Evolutionary conservation across 2,329 filamentous ascomycete genomes (phyloP).

Genomic region (Nemania abortiva): DNA sequence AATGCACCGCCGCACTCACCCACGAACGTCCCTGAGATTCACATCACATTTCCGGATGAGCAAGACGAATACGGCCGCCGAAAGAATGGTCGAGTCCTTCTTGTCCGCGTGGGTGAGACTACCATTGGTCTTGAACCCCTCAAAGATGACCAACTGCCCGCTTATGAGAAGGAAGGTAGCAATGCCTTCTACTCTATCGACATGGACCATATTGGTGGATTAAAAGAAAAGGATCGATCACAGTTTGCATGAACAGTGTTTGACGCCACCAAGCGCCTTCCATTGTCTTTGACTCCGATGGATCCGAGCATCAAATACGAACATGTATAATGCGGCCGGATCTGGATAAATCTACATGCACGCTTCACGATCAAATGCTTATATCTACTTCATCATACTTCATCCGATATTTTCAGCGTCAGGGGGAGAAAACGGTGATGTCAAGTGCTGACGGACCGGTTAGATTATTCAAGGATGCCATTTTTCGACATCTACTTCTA

Average conservation of each 20-base stretch:
- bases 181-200: slow-evolving; percentile 92
- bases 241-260: slow-evolving; percentile 48
- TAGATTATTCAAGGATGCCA: slow-evolving; percentile 33
- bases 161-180: slow-evolving; percentile 85
- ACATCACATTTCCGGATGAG: slow-evolving; percentile 98
- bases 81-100: slow-evolving; percentile 87
- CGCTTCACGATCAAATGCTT: slow-evolving; percentile 33
- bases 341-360: slow-evolving; percentile 30
- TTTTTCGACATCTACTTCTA: slow-evolving; percentile 30
- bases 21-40: slow-evolving; percentile 92
- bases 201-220: slow-evolving; percentile 91
- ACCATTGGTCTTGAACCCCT: slow-evolving; percentile 90
- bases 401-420: slow-evolving; percentile 27
- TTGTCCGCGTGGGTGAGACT: slow-evolving; percentile 91
- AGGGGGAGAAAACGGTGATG: slow-evolving; percentile 31
- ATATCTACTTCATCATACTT: slow-evolving; percentile 32
- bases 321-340: slow-evolving; percentile 17
- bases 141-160: slow-evolving; percentile 82
- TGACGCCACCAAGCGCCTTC: neutral
- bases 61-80: slow-evolving; percentile 85
- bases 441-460: slow-evolving; percentile 43
- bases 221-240: slow-evolving; percentile 84
- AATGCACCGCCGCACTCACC: slow-evolving; percentile 80
- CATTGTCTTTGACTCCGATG: slow-evolving; percentile 10
- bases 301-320: slow-evolving; percentile 22